phyloP scores from a whole-genome alignment of 352 stramenopile genomes.

The Phytopythium chamaehyphon region DNA sequence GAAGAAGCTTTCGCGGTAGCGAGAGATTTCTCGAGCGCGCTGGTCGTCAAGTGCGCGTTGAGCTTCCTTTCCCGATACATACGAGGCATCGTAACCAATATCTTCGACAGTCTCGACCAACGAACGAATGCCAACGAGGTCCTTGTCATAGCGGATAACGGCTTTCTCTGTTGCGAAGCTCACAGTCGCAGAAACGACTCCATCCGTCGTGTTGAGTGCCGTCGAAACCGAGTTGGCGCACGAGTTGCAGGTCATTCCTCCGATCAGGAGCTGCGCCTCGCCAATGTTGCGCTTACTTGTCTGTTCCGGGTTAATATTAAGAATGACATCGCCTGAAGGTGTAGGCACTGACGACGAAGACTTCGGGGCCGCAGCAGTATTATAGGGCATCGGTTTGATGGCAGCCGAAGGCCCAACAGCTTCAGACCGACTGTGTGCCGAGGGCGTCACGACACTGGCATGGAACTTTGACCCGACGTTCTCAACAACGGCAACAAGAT shows the following conservation, averaged over 20 bases:
- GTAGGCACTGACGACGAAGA: not conserved
- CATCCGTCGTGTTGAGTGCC: slow-evolving; percentile 68
- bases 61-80: slow-evolving; percentile 54
- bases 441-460: slow-evolving; percentile 15
- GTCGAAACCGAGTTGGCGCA: slow-evolving; percentile 90
- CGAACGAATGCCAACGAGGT: slow-evolving; percentile 69
- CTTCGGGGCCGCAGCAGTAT: not conserved
- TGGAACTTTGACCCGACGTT: slow-evolving; percentile 39
- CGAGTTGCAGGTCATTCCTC: slow-evolving; percentile 91
- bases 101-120: slow-evolving; percentile 87
- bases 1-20: slow-evolving; percentile 85
- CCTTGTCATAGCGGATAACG: slow-evolving; percentile 69
- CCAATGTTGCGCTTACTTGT: slow-evolving; percentile 55
- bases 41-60: slow-evolving; percentile 83
- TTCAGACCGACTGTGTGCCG: not conserved
- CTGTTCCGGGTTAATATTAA: slow-evolving; percentile 24
- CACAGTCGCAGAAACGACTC: slow-evolving; percentile 75
- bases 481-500: slow-evolving; percentile 55
- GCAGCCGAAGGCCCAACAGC: not conserved
- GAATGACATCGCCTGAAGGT: slow-evolving; percentile 21
- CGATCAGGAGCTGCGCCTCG: slow-evolving; percentile 63
- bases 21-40: slow-evolving; percentile 67
- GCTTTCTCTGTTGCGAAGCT: slow-evolving; percentile 88
- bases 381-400: not conserved
- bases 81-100: slow-evolving; percentile 88